phyloP scores from a whole-genome alignment of 1,284 basidiomycete genomes.

The Lentinula novae-zelandiae region DNA sequence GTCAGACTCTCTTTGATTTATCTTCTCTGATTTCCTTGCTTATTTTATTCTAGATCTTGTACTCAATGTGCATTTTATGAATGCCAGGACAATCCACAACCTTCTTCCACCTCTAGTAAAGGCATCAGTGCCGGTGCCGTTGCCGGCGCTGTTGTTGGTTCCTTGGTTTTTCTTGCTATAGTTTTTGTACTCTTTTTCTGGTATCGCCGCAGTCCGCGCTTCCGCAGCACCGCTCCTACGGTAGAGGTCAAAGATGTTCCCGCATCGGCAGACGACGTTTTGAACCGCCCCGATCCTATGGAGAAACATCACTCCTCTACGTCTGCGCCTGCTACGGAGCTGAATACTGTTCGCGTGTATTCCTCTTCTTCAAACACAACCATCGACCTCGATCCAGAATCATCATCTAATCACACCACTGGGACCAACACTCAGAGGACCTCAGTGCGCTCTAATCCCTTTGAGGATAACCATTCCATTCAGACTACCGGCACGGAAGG shows the following conservation, averaged over 20 bases:
- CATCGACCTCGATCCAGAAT: conserved; percentile 56
- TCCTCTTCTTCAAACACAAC: conserved; percentile 42
- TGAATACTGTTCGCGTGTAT: conserved; percentile 45
- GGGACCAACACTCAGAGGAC: conserved; percentile 24
- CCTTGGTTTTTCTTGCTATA: conserved; percentile 53
- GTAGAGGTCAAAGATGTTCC: conserved; percentile 59
- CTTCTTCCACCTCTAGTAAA: conserved; percentile 21
- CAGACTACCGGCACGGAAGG: conserved; percentile 72
- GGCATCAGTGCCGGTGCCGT: conserved; percentile 64
- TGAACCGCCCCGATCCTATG: conserved; percentile 72
- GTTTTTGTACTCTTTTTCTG: conserved; percentile 51
- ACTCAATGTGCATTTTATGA: conserved; percentile 44
- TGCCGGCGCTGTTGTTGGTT: conserved; percentile 69
- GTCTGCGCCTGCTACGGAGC: conserved; percentile 28
- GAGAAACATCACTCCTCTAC: conserved; percentile 47
- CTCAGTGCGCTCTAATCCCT: conserved; percentile 58
- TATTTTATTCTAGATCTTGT: conserved; percentile 46
- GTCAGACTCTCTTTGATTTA: conserved; percentile 34
- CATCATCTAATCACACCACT: conserved; percentile 29
- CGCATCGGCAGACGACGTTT: conserved; percentile 69
- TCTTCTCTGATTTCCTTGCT: conserved; percentile 11
- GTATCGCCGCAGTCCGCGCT: conserved; percentile 50
- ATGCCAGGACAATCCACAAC: conserved; percentile 36
- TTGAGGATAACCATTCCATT: conserved; percentile 71
- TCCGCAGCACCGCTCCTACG: conserved; percentile 26